Percentiles rank a stretch among this genome's conserved stretches.
These are phyloP conservation scores for Epichloe sibirici DNA, from an alignment of 2,329 filamentous ascomycete species.

Conservation along the genomic window DNA sequence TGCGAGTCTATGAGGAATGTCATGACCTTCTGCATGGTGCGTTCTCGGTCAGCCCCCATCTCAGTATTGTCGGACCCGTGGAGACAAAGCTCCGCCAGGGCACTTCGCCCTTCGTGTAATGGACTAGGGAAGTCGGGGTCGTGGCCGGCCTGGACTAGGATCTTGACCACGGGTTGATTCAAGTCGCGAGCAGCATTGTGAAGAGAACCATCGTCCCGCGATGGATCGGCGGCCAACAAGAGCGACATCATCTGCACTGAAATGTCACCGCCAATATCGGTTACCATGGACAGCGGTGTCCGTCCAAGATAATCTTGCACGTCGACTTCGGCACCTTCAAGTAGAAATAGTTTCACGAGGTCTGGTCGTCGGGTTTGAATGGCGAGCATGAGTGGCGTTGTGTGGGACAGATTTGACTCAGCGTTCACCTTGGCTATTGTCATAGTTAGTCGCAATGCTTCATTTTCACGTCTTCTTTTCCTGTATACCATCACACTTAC, in stretches of 20 bases:
- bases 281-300: slow-evolving; percentile 49
- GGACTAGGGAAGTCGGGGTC: slow-evolving; percentile 53
- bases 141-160: slow-evolving; percentile 47
- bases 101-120: slow-evolving; percentile 48
- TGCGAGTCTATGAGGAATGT: slow-evolving; percentile 41
- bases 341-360: slow-evolving; percentile 42
- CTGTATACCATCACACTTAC: slow-evolving; percentile 15
- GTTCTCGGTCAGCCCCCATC: slow-evolving; percentile 34
- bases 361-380: slow-evolving; percentile 44
- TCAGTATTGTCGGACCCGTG: slow-evolving; percentile 36
- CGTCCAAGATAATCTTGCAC: slow-evolving; percentile 42
- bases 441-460: slow-evolving; percentile 6
- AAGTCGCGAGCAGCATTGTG: slow-evolving; percentile 52
- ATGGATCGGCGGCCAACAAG: slow-evolving; percentile 42
- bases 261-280: slow-evolving; percentile 39
- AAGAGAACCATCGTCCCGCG: slow-evolving; percentile 52
- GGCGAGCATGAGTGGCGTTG: slow-evolving; percentile 47
- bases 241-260: slow-evolving; percentile 41
- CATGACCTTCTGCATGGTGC: slow-evolving; percentile 45
- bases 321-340: slow-evolving; percentile 48
- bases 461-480: neutral
- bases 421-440: slow-evolving; percentile 43
- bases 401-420: slow-evolving; percentile 36
- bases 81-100: slow-evolving; percentile 51
- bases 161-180: slow-evolving; percentile 41